Percentiles rank a stretch among this genome's conserved stretches.
phyloP scores from a whole-genome alignment of 1,284 basidiomycete species.

The Neotropicomus parvogracilis region DNA sequence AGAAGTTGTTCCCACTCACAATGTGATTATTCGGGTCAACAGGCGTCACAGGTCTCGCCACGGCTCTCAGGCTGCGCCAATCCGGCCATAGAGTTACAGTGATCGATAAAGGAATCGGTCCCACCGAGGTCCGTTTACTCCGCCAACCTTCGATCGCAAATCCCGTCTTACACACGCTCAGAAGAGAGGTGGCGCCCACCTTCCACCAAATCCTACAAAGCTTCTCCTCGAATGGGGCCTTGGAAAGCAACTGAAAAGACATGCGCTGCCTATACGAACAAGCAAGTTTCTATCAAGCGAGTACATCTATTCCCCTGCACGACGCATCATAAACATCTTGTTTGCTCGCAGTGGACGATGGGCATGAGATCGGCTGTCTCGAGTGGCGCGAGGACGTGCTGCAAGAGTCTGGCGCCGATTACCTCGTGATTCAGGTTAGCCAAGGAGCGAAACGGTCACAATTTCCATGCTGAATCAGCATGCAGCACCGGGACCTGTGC shows the following conservation, averaged over 20 bases:
- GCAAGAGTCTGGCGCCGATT: constrained; percentile 51
- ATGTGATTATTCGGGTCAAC: not conserved
- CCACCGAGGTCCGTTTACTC: constrained; percentile 20
- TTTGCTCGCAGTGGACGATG: constrained; percentile 42
- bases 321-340: not conserved
- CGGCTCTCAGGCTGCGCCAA: constrained; percentile 45
- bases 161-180: constrained; percentile 9
- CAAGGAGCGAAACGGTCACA: not conserved
- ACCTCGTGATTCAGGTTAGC: constrained; percentile 47
- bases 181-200: constrained; percentile 42
- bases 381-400: constrained; percentile 54
- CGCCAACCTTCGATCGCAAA: not conserved
- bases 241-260: constrained; percentile 36
- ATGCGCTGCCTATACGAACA: constrained; percentile 31
- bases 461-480: constrained; percentile 9
- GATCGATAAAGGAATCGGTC: constrained; percentile 39
- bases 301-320: not conserved
- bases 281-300: constrained; percentile 26
- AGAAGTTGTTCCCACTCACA: not conserved
- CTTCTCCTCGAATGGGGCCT: constrained; percentile 52
- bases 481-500: constrained; percentile 46
- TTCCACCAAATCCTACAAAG: constrained; percentile 52
- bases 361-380: constrained; percentile 43
- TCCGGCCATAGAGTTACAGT: constrained; percentile 51
- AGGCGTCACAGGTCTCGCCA: constrained; percentile 49